Base-by-base conservation (phyloP, 805 yeast genomes). In the Wickerhamomyces mucosus region DNA sequence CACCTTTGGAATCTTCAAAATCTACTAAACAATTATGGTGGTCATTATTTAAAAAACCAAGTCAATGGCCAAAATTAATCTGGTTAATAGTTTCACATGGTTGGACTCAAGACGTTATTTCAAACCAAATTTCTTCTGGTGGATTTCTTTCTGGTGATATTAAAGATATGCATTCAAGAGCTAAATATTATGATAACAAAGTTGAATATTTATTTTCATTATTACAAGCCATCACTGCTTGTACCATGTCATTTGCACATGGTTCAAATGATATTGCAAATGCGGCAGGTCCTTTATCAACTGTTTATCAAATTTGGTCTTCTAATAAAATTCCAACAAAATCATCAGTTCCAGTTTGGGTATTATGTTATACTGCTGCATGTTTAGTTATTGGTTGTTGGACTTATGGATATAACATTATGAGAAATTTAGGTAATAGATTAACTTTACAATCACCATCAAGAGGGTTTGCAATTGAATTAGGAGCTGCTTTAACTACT, bases 211-310 rank as follows among this genome's bases (percentile, higher is more conserved):
- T 79, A 41, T 79, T 70, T 52, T 72, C 88, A 4, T 59, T 78
- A 39, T 59, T 78, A 33, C 89, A 79, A 56, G 77, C 74, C 32
- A 55, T 78, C 40, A 78, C 88, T 26, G 88, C 89, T 12, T 69
- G 75, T 43, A 78, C 85, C 31, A 78, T 78, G 78, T 78, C 88
- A 2, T 78, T 80, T 54, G 83, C 88, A 6, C 89, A 79, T 49
- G 89, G 89, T 35, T 77, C 89, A 24, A 79, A 79, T 49, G 89
- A 79, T 57, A 77, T 80, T 40, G 68, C 85, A 29, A 79, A 79
- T 45, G 86, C 89, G 23, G 69, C 81, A 20, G 88, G 85, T 42
- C 88, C 89, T 21, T 62, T 77, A 43, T 59, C 85, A 27, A 67
- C 85, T 11, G 68, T 78, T 15, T 79, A 75, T 51, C 55, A 63